Percentiles rank a stretch among this genome's conserved stretches.
These are phyloP conservation scores for Cordyceps militaris DNA, from an alignment of 2,329 filamentous ascomycete genomes.

Conservation along the genomic window DNA sequence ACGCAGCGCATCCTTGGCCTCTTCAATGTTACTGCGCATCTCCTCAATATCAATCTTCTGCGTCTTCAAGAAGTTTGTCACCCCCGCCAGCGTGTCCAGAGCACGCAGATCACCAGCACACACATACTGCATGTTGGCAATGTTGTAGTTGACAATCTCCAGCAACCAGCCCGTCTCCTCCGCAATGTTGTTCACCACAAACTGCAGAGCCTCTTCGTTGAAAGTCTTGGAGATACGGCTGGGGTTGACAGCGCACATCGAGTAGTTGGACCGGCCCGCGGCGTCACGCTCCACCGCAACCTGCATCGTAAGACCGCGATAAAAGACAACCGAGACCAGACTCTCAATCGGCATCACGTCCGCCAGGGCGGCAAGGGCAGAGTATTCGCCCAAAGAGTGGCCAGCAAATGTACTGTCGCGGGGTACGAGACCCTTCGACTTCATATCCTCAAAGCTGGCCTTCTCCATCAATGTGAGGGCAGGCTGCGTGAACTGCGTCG, in stretches of 20 bases:
- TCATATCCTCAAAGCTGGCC: slow-evolving; percentile 99
- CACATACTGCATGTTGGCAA: slow-evolving; percentile 69
- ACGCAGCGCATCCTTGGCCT: slow-evolving; percentile 81
- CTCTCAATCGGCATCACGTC: slow-evolving; percentile 99
- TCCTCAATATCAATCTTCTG: slow-evolving; percentile 97
- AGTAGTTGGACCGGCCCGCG: slow-evolving; percentile 90
- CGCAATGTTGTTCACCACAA: slow-evolving; percentile 90
- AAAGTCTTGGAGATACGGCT: slow-evolving; percentile 98
- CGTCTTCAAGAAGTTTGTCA: slow-evolving; percentile 91
- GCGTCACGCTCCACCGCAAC: slow-evolving; percentile 96
- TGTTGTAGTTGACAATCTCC: slow-evolving; percentile 97
- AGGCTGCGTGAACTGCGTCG: slow-evolving; percentile 97
- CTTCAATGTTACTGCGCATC: slow-evolving; percentile 82
- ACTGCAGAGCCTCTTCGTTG: slow-evolving; percentile 94
- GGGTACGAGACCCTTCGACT: slow-evolving; percentile 89
- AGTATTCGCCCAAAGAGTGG: slow-evolving; percentile 97
- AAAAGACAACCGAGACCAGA: slow-evolving; percentile 97
- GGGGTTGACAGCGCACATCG: slow-evolving; percentile 98
- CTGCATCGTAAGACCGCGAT: slow-evolving; percentile 98
- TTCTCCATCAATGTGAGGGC: slow-evolving; percentile 99
- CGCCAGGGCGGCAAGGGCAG: slow-evolving; percentile 86
- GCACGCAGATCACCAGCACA: slow-evolving; percentile 64
- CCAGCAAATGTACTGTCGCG: slow-evolving; percentile 95
- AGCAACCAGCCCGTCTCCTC: slow-evolving; percentile 92
- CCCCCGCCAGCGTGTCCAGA: slow-evolving; percentile 66